Evolutionary conservation across 2,329 filamentous ascomycete species (phyloP).

Genomic region (Aspergillus thermomutatus): DNA sequence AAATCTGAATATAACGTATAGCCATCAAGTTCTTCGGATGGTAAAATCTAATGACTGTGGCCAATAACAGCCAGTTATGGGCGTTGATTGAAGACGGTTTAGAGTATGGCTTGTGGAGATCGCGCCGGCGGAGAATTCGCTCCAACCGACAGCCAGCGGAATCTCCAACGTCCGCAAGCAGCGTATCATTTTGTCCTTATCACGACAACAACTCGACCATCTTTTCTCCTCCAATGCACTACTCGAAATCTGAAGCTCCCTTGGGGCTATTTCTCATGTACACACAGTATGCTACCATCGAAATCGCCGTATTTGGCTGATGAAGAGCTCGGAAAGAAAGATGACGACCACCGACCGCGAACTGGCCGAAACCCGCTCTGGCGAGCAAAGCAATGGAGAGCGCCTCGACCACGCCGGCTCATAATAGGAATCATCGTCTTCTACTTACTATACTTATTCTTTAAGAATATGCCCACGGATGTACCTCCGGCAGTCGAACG

Average conservation of each 20-base stretch:
- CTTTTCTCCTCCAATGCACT: constrained; percentile 9
- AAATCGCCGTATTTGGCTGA: constrained; percentile 50
- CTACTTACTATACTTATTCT: constrained; percentile 59
- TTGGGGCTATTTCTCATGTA: constrained; percentile 18
- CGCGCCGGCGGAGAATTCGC: background rate
- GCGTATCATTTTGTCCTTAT: background rate
- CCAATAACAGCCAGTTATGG: background rate
- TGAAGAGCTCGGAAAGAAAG: constrained; percentile 63
- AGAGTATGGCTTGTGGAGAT: background rate
- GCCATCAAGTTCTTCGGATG: background rate
- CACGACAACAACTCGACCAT: background rate
- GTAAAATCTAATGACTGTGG: background rate
- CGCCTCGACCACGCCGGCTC: constrained; percentile 49
- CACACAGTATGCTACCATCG: constrained; percentile 35
- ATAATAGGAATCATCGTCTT: constrained; percentile 47
- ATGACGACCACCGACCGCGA: constrained; percentile 56
- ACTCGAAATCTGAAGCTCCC: constrained; percentile 15
- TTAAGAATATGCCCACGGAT: constrained; percentile 60
- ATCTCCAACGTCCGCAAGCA: background rate
- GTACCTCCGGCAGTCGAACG: constrained; percentile 33
- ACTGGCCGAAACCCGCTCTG: constrained; percentile 24
- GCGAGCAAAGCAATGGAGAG: constrained; percentile 32
- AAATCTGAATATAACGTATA: background rate
- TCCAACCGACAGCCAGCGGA: background rate
- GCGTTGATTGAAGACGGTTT: background rate